Evolutionary conservation across 164 flowering plant genomes (phyloP).

Genomic region (Santalum album): DNA sequence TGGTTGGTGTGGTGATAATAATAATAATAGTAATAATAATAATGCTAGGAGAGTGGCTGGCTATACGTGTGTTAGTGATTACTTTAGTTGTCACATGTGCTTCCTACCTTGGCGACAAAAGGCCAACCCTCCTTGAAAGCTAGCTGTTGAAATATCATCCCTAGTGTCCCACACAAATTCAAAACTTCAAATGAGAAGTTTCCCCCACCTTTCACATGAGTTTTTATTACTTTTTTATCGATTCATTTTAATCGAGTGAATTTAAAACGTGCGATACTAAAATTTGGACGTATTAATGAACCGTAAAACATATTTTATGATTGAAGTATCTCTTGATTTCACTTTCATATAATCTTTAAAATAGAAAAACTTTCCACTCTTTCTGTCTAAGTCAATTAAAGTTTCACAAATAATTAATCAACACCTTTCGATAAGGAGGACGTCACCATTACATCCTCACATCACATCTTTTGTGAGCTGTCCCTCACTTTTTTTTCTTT

Average conservation of each 20-base stretch:
- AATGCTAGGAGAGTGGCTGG: conserved; percentile 21
- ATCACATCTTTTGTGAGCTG: conserved; percentile 8
- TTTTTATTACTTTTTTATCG: no score
- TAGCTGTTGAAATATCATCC: conserved; percentile 35
- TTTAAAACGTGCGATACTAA: no score
- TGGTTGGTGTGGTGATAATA: conserved; percentile 10
- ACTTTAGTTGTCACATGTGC: conserved; percentile 40
- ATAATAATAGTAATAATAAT: conserved; percentile 25
- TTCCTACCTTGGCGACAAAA: conserved; percentile 46
- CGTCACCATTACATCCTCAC: conserved; percentile 15
- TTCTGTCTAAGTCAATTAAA: no score
- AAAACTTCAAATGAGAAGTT: conserved; percentile 13
- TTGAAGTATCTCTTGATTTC: no score
- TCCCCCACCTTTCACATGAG: conserved; percentile 14
- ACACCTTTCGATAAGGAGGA: conserved; percentile 13
- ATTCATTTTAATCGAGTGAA: no score
- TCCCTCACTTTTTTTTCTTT: conserved; percentile 5
- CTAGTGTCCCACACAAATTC: conserved; percentile 9
- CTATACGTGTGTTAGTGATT: conserved; percentile 39
- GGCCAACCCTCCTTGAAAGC: conserved; percentile 27
- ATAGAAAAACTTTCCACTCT: no score
- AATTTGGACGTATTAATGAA: no score
- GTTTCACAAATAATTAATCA: no score
- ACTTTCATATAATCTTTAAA: no score
- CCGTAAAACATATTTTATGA: no score